Conservation (phyloP, 768 basidiomycete genomes). For the Boletus barrowsii region DNA sequence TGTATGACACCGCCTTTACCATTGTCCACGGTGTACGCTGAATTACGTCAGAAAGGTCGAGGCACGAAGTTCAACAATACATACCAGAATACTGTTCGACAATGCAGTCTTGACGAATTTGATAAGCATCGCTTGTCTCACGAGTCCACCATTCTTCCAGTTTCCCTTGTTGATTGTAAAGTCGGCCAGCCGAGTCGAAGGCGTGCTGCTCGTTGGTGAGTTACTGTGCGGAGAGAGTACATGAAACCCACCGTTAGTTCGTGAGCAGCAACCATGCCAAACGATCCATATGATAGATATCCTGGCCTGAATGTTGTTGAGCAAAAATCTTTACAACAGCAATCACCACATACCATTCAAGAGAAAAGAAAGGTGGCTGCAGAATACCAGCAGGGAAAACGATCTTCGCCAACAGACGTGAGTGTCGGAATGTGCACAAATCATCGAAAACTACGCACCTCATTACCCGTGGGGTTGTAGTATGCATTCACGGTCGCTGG, state of each 20-base stretch:
- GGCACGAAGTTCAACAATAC: conserved; percentile 25
- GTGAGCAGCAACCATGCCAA: conserved; percentile 90
- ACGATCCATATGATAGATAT: conserved; percentile 88
- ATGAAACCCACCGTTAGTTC: conserved; percentile 70
- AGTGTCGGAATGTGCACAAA: not conserved
- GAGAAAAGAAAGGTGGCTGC: conserved; percentile 86
- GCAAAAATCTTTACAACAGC: not conserved
- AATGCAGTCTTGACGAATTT: conserved; percentile 81
- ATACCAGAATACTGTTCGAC: conserved; percentile 86
- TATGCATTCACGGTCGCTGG: conserved; percentile 88
- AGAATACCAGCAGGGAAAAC: conserved; percentile 97
- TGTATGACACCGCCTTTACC: conserved; percentile 80
- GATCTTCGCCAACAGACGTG: conserved; percentile 46
- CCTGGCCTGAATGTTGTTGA: conserved; percentile 60
- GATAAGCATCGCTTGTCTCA: conserved; percentile 77
- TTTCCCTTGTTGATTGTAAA: conserved; percentile 89
- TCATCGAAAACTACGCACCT: conserved; percentile 43
- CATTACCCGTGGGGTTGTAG: conserved; percentile 83
- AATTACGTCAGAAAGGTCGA: conserved; percentile 1
- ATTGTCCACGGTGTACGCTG: conserved; percentile 81
- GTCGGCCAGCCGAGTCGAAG: conserved; percentile 84
- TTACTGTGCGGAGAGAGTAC: not conserved
- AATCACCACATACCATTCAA: conserved; percentile 54
- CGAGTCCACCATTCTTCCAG: conserved; percentile 94
- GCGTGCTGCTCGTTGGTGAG: conserved; percentile 55